Base-by-base conservation (phyloP, 2,329 filamentous ascomycete genomes). In the Diaporthe vexans region DNA sequence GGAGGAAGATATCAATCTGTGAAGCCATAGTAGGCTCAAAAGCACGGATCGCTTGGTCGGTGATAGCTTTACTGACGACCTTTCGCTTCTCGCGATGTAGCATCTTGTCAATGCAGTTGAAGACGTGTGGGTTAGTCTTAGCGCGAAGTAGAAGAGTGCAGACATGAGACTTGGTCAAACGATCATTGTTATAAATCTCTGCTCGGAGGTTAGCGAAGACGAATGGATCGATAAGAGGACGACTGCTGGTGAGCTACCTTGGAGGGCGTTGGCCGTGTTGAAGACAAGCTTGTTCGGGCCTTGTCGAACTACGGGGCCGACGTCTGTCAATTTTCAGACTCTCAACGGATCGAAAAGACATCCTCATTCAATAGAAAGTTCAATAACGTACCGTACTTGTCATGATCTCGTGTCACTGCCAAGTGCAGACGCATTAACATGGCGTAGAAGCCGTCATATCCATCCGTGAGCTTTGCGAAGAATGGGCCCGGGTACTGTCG, bases 21-120 rank as follows among this genome's bases (percentile, higher is more conserved):
- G 75, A 35, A 15, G 73, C 9, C 73, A 79, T 78, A 3, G 54
- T 77, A 0, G 79, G 78, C 71, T 79, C 78, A 43, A 79, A 79
- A 2, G 48, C 40, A 11, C 75, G 73, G n/a, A 79, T 75, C 0
- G 77, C 63, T 26, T 74, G 57, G 19, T 77, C 76, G 1, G 68
- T 75, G 1, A 80, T 61, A 13, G 59, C 73, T 24, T 73, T 72
- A 6, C 72, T 74, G 21, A 71, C 57, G 35, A 52, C 26, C 56
- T 51, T 46, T 7, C 69, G 56, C 43, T 71, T 71, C 24, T 9
- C 43, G 3, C 52, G 52, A 17, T 71, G 68, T 3, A 48, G 11
- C 11, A 6, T 46, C n/a, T 35, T 58, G 54, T 71, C 69, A 24
- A 71, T 71, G 7, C 37, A 48, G 13, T 71, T 71, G 54, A 71